Base-by-base conservation (phyloP, 2,329 filamentous ascomycete species). In the Myotisia sp. region DNA sequence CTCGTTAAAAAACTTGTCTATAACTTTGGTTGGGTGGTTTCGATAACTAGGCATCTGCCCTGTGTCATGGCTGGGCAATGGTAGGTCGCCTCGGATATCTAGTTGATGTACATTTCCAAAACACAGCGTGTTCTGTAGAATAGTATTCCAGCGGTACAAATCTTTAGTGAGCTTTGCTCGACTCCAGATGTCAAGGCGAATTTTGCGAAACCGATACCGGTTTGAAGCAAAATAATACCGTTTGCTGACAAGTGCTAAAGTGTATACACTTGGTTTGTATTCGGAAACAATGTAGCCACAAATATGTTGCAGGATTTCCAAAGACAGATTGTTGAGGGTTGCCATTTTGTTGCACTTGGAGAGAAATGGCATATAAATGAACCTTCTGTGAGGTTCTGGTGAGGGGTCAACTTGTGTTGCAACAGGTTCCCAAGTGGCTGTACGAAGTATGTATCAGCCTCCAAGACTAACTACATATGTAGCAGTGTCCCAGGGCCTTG, bases 221-320 rank as follows among this genome's bases (percentile, higher is more conserved):
- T 34, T 34, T 8, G 31, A 34, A 9, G 31, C 31, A 7, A 26
- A 14, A 9, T 7, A 34, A 16, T 23, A 34, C 7, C 31, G 16
- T n/a, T 19, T 16, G 21, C 31, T 22, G 7, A 34, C 31, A 6
- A 34, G 14, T 6, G 31, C 13, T 19, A 34, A 26, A 12, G 14
- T 16, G 10, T 18, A 19, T 6, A 34, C 16, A 16, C 21, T 26
- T 7, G 21, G 13, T n/a, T 28, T 34, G 14, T 26, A 27, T 12
- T 26, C 21, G 23, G 22, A 34, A 20, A 23, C 31, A 10, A 34
- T 17, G 21, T 14, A 34, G 12, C 12, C 21, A 10, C 31, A 34
- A 7, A 34, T 34, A 12, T 34, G 31, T 22, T 34, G 31, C 31
- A 34, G 23, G 13, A 10, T 18, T 14, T 34, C 31, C 9, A 27